phyloP scores from a whole-genome alignment of 2,329 filamentous ascomycete species.

The Aspergillus sp. region DNA sequence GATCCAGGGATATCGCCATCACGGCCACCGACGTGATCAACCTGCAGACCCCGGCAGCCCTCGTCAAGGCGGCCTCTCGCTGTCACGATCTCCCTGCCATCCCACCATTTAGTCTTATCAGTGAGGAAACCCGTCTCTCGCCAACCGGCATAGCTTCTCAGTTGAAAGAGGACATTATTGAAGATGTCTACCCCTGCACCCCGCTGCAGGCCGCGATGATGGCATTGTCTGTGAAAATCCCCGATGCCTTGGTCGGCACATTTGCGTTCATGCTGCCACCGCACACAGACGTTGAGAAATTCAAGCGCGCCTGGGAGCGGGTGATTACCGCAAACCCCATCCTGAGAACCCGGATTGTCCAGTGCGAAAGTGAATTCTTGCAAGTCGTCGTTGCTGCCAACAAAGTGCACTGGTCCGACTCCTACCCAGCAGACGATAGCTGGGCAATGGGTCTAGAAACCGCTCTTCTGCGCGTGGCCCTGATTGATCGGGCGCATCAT shows the following conservation, averaged over 20 bases:
- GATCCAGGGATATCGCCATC: no score
- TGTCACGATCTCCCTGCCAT: no score
- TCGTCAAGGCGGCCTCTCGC: no score
- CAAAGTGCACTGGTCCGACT: no score
- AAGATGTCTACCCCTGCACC: background rate
- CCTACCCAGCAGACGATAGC: no score
- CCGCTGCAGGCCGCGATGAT: constrained; percentile 1
- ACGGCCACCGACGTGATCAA: no score
- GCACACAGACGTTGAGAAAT: background rate
- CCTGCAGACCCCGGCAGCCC: no score
- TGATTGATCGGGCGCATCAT: no score
- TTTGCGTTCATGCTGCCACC: background rate
- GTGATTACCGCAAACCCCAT: background rate
- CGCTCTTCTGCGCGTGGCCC: no score
- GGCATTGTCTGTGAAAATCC: background rate
- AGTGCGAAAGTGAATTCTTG: background rate
- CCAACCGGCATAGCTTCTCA: background rate
- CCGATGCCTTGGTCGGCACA: background rate
- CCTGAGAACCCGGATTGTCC: background rate
- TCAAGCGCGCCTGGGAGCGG: background rate
- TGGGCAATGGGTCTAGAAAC: no score
- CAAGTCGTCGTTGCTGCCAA: background rate
- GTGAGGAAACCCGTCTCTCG: background rate
- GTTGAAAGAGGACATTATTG: background rate
- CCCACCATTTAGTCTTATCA: no score